A percentile compares a stretch with the other conserved stretches of the same genome.
phyloP scores from a whole-genome alignment of 2,329 filamentous ascomycete species.

The Xylariales sp. region DNA sequence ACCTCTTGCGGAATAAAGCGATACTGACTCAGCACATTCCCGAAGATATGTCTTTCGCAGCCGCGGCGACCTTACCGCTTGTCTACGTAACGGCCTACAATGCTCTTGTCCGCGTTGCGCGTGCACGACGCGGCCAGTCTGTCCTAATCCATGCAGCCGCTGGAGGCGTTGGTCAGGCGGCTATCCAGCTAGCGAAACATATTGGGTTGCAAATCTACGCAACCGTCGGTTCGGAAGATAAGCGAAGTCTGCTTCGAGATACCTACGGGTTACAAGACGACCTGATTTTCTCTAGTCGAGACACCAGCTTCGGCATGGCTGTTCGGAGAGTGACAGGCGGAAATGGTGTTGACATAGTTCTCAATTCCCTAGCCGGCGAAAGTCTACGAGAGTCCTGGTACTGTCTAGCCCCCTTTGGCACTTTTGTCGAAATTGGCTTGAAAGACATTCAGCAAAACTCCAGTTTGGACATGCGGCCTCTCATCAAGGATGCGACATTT shows the following conservation, averaged over 20 bases:
- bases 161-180: constrained; percentile 13
- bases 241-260: constrained; percentile 7
- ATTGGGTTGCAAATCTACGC: constrained; percentile 8
- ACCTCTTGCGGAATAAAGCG: constrained; percentile 2
- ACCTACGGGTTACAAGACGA: constrained; percentile 10
- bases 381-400: constrained; percentile 20
- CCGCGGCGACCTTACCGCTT: constrained; percentile 9
- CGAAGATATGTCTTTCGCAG: constrained; percentile 10
- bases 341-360: constrained; percentile 6
- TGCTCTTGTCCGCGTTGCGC: constrained; percentile 8
- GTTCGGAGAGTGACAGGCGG: constrained; percentile 9
- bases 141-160: constrained; percentile 12
- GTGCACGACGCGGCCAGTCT: constrained; percentile 7
- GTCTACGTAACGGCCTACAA: constrained; percentile 10
- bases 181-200: constrained; percentile 11
- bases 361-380: constrained; percentile 5
- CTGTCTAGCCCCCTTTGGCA: constrained; percentile 23
- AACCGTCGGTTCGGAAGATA: constrained; percentile 10
- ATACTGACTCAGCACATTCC: constrained; percentile 10
- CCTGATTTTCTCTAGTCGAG: constrained; percentile 12
- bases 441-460: constrained; percentile 23
- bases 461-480: constrained; percentile 28
- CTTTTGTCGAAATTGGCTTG: constrained; percentile 25
- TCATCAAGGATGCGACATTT: constrained; percentile 15
- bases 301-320: constrained; percentile 10